These are phyloP conservation scores for Tanozyma kutaoensis DNA, from an alignment of 805 yeast genomes.

Conservation along the genomic window DNA sequence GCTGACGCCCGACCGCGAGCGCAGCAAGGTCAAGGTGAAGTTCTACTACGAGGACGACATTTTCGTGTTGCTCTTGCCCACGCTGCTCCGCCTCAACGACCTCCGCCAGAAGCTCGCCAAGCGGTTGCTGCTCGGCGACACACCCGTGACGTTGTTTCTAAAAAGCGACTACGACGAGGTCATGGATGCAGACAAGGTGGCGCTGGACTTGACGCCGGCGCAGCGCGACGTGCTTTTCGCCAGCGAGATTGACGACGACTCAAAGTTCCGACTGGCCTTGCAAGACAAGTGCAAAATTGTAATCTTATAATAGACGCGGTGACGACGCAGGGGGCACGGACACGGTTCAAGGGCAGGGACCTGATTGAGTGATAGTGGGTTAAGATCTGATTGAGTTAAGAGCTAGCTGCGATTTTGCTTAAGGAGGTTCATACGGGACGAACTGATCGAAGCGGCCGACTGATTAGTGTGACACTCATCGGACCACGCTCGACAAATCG, in stretches of 20 bases:
- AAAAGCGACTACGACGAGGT: conserved; percentile 18
- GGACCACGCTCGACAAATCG: not conserved
- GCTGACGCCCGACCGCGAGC: conserved; percentile 3
- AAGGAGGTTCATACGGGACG: not conserved
- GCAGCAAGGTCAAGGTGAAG: conserved; percentile 44
- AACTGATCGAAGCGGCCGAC: not conserved
- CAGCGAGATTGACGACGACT: conserved; percentile 26
- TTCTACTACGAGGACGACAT: conserved; percentile 74
- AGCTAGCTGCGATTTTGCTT: not conserved
- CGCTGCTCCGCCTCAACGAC: conserved; percentile 33
- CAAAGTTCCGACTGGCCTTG: conserved; percentile 22
- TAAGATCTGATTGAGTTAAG: not conserved
- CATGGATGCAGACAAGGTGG: conserved; percentile 15
- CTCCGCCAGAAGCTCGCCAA: conserved; percentile 37
- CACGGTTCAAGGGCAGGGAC: not conserved
- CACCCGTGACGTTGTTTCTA: too few species aligned
- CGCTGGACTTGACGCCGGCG: conserved; percentile 10
- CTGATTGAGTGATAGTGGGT: not conserved
- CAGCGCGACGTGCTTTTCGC: conserved; percentile 14
- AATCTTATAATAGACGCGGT: conserved; percentile 7
- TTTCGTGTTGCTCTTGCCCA: conserved; percentile 51
- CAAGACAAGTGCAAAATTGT: conserved; percentile 31
- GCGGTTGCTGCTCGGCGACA: conserved; percentile 32
- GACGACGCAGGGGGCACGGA: not conserved
- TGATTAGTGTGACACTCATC: not conserved